Evolutionary conservation across 352 stramenopile genomes (phyloP).

Genomic region (Achlya hypogyna): DNA sequence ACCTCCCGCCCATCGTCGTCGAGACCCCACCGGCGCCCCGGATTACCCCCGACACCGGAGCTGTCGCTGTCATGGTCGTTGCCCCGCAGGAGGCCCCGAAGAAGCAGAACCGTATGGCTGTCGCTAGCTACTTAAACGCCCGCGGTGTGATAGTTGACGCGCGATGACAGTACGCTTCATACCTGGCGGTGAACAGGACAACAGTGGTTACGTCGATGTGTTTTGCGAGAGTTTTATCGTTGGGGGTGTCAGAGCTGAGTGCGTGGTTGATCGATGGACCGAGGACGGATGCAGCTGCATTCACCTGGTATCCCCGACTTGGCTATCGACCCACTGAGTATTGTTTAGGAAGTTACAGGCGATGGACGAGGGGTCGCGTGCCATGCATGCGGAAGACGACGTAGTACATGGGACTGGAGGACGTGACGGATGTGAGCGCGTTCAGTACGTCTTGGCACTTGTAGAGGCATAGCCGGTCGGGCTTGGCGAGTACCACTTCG

Average conservation of each 20-base stretch:
- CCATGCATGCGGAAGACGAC: slow-evolving; percentile 81
- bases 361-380: slow-evolving; percentile 24
- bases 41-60: no score
- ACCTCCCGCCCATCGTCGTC: neutral
- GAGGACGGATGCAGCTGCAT: neutral
- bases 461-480: slow-evolving; percentile 62
- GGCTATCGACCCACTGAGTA: no score
- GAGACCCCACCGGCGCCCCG: no score
- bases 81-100: neutral
- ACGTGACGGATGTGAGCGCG: slow-evolving; percentile 38
- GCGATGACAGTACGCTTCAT: neutral
- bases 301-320: no score
- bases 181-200: no score
- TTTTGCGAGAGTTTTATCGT: no score
- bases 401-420: slow-evolving; percentile 37
- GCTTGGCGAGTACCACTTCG: slow-evolving; percentile 16
- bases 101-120: neutral
- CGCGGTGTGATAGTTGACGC: neutral
- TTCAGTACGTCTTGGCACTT: slow-evolving; percentile 59
- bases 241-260: no score
- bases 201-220: no score
- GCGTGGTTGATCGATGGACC: neutral
- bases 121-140: neutral
- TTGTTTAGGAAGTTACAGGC: no score
- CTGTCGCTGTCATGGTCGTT: neutral